Conservation (phyloP, 345 rosid genomes). For the Orychophragmus violaceus region DNA sequence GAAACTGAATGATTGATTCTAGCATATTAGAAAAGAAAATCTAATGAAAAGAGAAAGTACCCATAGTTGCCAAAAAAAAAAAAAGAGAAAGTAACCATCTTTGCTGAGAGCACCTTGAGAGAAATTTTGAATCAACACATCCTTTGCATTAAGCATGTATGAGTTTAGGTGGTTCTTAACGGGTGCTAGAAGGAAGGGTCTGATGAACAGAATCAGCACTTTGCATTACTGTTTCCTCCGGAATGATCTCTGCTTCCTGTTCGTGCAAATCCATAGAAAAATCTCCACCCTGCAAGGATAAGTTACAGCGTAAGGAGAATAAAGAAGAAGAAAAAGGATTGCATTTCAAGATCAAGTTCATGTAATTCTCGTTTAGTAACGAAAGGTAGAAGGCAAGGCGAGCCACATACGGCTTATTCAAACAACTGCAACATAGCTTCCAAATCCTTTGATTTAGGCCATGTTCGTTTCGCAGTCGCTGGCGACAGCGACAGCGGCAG, state of each 20-base stretch:
- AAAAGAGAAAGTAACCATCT: no score
- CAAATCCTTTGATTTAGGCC: neutral
- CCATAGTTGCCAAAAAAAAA: no score
- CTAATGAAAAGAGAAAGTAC: no score
- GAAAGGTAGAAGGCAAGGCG: neutral
- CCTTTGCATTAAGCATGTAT: no score
- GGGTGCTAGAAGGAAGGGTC: conserved; percentile 40
- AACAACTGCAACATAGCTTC: neutral
- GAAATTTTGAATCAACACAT: conserved; percentile 38
- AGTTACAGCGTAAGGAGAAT: neutral
- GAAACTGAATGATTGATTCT: no score
- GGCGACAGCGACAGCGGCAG: no score
- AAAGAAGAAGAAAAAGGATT: neutral
- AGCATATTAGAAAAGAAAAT: no score
- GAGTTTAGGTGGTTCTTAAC: conserved; percentile 37
- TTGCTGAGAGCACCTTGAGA: conserved; percentile 95
- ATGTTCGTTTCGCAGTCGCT: no score
- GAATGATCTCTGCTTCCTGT: conserved; percentile 34
- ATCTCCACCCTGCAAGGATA: conserved; percentile 48
- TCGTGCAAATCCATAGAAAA: conserved; percentile 53
- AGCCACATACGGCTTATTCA: no score
- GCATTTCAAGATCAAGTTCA: neutral
- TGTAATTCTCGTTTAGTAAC: neutral
- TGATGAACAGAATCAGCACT: conserved; percentile 26
- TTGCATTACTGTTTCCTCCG: conserved; percentile 39